Conservation (phyloP, 768 basidiomycete genomes). For the Boletus reticuloceps region DNA sequence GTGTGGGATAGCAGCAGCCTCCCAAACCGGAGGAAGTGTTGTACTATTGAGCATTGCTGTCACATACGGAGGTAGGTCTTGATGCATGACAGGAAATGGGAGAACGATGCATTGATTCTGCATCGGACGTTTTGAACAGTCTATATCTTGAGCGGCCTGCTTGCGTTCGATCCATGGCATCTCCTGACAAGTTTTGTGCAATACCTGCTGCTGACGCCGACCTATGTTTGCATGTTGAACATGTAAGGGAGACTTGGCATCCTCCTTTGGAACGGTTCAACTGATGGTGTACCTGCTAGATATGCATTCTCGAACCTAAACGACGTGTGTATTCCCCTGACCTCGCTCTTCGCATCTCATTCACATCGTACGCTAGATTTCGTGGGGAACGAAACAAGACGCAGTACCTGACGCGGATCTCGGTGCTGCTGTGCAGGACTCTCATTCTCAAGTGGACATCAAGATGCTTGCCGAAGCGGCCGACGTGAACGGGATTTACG, state of each 20-base stretch:
- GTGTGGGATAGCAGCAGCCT: conserved; percentile 71
- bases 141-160: conserved; percentile 70
- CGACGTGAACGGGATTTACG: conserved; percentile 81
- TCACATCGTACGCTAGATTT: conserved; percentile 50
- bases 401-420: conserved; percentile 70
- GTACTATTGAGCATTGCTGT: conserved; percentile 87
- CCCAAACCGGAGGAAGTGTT: conserved; percentile 59
- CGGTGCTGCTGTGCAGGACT: conserved; percentile 79
- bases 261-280: neutral
- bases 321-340: conserved; percentile 47
- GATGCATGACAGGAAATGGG: neutral
- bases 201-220: conserved; percentile 84
- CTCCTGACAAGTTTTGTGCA: conserved; percentile 88
- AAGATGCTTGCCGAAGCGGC: conserved; percentile 80
- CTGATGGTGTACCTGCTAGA: conserved; percentile 40
- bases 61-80: conserved; percentile 70
- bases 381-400: conserved; percentile 97
- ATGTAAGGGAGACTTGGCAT: conserved; percentile 48
- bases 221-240: conserved; percentile 73
- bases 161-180: conserved; percentile 96
- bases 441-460: conserved; percentile 80
- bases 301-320: conserved; percentile 87
- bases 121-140: conserved; percentile 37
- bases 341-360: conserved; percentile 9
- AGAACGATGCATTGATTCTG: neutral